phyloP scores from a whole-genome alignment of 2,329 filamentous ascomycete species.

The Zelopaecilomyces penicillatus region DNA sequence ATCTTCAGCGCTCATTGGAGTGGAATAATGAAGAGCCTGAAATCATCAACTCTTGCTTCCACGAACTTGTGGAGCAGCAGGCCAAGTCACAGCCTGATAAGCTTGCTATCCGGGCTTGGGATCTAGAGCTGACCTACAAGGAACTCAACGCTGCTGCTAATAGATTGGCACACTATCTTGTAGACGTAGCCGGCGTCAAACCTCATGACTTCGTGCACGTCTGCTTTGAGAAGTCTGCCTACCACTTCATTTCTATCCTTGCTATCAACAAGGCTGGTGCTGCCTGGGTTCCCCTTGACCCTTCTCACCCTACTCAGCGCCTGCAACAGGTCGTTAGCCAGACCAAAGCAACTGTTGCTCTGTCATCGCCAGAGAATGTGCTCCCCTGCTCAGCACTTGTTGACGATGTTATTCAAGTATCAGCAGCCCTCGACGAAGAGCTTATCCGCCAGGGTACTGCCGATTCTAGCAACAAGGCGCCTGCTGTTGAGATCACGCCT shows the following conservation, averaged over 20 bases:
- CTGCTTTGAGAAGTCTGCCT: slow-evolving; percentile 8
- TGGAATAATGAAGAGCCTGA: background rate
- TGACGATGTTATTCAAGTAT: slow-evolving; percentile 1
- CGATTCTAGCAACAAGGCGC: background rate
- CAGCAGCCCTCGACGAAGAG: slow-evolving; percentile 1
- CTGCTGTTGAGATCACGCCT: background rate
- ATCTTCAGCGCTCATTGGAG: background rate
- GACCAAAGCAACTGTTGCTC: slow-evolving; percentile 1
- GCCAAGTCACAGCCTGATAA: background rate
- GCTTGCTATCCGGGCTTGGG: slow-evolving; percentile 3
- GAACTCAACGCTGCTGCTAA: slow-evolving; percentile 1
- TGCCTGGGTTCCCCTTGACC: slow-evolving; percentile 5
- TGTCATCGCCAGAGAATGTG: background rate
- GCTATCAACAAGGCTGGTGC: slow-evolving; percentile 8
- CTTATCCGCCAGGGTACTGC: background rate
- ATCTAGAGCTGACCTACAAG: slow-evolving; percentile 2
- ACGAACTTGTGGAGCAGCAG: slow-evolving; percentile 3
- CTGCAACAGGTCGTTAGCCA: slow-evolving; percentile 3
- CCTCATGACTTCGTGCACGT: slow-evolving; percentile 5
- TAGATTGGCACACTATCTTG: slow-evolving; percentile 4
- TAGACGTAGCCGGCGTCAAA: background rate
- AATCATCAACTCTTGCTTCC: slow-evolving; percentile 3
- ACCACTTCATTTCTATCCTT: slow-evolving; percentile 1
- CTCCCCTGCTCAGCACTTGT: background rate
- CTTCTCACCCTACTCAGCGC: slow-evolving; percentile 2